A percentile compares a stretch with the other conserved stretches of the same genome.
These are phyloP conservation scores for Yueomyces sinensis DNA, from an alignment of 805 yeast genomes.

Conservation along the genomic window DNA sequence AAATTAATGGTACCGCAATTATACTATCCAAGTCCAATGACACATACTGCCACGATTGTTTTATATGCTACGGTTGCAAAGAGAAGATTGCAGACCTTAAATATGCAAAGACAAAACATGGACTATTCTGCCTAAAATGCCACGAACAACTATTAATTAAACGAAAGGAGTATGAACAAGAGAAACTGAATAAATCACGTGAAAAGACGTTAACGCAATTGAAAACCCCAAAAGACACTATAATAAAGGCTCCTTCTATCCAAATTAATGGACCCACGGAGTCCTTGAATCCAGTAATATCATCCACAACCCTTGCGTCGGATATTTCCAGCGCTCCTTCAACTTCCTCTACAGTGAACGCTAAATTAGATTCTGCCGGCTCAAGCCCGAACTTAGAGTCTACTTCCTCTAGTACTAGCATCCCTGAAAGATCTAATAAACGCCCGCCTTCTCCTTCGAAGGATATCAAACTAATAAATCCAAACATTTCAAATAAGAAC, in stretches of 20 bases:
- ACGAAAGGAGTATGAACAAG: constrained; percentile 34
- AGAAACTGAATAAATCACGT: constrained; percentile 7
- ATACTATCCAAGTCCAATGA: constrained; percentile 68
- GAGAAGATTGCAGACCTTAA: constrained; percentile 74
- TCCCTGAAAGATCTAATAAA: no score
- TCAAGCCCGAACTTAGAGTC: no score
- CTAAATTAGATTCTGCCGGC: no score
- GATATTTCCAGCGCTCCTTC: no score
- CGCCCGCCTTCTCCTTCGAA: no score
- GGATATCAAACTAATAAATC: no score
- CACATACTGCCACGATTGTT: constrained; percentile 86
- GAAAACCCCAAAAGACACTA: background rate
- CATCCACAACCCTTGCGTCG: no score
- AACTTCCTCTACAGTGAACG: no score
- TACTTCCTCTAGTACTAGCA: no score
- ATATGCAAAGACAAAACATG: constrained; percentile 88
- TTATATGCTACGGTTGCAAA: constrained; percentile 80
- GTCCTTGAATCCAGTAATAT: no score
- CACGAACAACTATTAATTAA: constrained; percentile 73
- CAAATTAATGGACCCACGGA: no score
- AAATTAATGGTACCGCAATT: constrained; percentile 87
- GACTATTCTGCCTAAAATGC: constrained; percentile 85
- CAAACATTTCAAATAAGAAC: no score
- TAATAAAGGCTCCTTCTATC: background rate
- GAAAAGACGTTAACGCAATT: constrained; percentile 3